Percentiles rank a stretch among this genome's conserved stretches.
Evolutionary conservation across 345 rosid genomes (phyloP).

Genomic region (Dipteronia sinensis): DNA sequence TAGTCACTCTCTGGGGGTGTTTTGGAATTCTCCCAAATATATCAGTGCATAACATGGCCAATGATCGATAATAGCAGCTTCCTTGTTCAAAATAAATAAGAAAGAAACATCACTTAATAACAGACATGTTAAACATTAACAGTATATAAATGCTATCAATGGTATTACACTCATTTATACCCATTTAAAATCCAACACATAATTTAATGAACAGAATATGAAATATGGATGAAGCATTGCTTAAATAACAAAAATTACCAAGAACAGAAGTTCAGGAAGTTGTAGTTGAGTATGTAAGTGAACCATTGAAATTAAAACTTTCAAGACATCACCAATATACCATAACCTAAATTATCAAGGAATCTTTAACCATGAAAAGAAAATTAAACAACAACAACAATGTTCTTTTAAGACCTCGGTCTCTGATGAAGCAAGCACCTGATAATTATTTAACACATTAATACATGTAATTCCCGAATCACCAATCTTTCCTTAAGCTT

Average conservation of each 20-base stretch:
- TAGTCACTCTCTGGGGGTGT: not conserved
- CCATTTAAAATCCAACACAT: not conserved
- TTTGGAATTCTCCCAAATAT: not conserved
- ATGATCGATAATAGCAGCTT: not conserved
- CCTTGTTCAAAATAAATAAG: not conserved
- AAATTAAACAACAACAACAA: not conserved
- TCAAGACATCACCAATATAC: not conserved
- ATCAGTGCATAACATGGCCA: not conserved
- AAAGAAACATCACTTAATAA: not conserved
- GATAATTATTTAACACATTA: not conserved
- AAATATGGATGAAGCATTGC: not conserved
- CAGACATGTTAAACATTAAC: not conserved
- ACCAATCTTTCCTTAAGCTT: not conserved
- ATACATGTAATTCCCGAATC: not conserved
- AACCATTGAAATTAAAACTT: too few relatives aligned
- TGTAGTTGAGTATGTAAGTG: not conserved
- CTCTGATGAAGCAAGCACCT: not conserved
- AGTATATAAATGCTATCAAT: not conserved
- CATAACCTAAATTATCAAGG: not conserved
- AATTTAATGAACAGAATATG: not conserved
- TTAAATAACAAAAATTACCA: too few relatives aligned
- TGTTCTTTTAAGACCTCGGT: not conserved
- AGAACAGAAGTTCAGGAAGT: not conserved
- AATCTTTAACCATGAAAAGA: not conserved
- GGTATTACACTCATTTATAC: not conserved